Conservation (phyloP, 176 grass and related monocot genomes). For the Carex scoparia region DNA sequence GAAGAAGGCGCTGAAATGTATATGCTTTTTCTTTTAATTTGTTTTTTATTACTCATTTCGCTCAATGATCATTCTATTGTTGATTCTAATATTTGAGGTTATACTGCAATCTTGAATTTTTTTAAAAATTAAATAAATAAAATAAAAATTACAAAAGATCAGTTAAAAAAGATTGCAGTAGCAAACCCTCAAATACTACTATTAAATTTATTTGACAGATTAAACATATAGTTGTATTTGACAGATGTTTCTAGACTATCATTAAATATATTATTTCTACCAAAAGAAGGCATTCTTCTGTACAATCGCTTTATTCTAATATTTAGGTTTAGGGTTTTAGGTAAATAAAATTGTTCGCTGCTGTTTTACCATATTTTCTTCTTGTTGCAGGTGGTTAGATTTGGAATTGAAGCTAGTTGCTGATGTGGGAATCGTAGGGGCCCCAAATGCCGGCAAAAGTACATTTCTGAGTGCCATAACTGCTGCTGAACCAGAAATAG, state of each 20-base stretch:
- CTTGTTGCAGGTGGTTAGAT: constrained; percentile 74
- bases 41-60: neutral
- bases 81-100: constrained; percentile 6
- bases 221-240: too few species aligned
- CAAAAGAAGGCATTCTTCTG: neutral
- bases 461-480: constrained; percentile 77
- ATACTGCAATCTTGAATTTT: neutral
- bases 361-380: neutral
- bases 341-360: neutral
- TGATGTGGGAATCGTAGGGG: constrained; percentile 95
- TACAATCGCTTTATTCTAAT: neutral
- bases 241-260: neutral
- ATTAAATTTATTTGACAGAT: neutral
- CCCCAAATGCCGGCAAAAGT: constrained; percentile 98
- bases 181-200: too few species aligned
- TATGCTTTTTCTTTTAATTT: constrained; percentile 21
- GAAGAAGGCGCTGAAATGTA: constrained; percentile 96
- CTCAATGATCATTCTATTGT: neutral
- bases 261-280: neutral
- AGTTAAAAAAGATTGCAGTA: neutral
- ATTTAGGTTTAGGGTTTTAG: neutral
- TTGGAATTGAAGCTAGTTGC: constrained; percentile 96
- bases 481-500: constrained; percentile 89
- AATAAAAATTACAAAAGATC: neutral
- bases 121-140: neutral